Percentiles rank a stretch among this genome's conserved stretches.
Conservation (phyloP, 2,329 filamentous ascomycete species). For the Aspergillus aculeatinus region DNA sequence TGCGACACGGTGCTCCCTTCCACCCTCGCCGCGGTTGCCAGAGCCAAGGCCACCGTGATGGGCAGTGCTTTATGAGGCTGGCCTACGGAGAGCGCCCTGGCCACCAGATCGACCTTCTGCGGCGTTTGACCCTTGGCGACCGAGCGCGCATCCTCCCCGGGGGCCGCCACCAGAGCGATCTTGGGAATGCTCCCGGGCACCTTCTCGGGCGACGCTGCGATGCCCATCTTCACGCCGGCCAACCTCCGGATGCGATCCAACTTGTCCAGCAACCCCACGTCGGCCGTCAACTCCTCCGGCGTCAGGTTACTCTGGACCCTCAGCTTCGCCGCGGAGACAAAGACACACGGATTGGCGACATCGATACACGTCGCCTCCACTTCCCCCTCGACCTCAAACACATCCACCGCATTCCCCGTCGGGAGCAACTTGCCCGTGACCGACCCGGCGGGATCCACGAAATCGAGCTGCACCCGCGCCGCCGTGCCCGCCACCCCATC, state of each 20-base stretch:
- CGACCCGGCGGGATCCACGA: slow-evolving; percentile 62
- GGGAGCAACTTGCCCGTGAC: slow-evolving; percentile 63
- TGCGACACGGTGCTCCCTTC: slow-evolving; percentile 41
- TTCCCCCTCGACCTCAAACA: slow-evolving; percentile 37
- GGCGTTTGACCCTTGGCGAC: not conserved
- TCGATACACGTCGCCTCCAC: slow-evolving; percentile 60
- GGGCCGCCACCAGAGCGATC: slow-evolving; percentile 55
- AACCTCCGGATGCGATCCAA: slow-evolving; percentile 58
- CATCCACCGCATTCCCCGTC: slow-evolving; percentile 57
- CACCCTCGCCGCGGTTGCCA: slow-evolving; percentile 51
- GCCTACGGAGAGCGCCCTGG: slow-evolving; percentile 56
- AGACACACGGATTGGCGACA: slow-evolving; percentile 64
- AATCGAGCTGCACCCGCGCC: slow-evolving; percentile 60
- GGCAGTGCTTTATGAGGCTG: slow-evolving; percentile 59
- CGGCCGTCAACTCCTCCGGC: slow-evolving; percentile 54
- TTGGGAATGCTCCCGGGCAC: slow-evolving; percentile 61
- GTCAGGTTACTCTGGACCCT: slow-evolving; percentile 44
- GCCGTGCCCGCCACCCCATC: slow-evolving; percentile 63
- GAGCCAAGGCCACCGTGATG: slow-evolving; percentile 54
- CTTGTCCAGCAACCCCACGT: slow-evolving; percentile 44
- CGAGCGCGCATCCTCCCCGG: slow-evolving; percentile 9
- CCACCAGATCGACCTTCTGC: slow-evolving; percentile 41
- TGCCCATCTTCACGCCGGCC: slow-evolving; percentile 62
- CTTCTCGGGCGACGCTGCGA: slow-evolving; percentile 47
- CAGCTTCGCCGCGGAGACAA: slow-evolving; percentile 57